These are phyloP conservation scores for Trichomonas tenax DNA, from an alignment of 208 protist species.

Conservation along the genomic window DNA sequence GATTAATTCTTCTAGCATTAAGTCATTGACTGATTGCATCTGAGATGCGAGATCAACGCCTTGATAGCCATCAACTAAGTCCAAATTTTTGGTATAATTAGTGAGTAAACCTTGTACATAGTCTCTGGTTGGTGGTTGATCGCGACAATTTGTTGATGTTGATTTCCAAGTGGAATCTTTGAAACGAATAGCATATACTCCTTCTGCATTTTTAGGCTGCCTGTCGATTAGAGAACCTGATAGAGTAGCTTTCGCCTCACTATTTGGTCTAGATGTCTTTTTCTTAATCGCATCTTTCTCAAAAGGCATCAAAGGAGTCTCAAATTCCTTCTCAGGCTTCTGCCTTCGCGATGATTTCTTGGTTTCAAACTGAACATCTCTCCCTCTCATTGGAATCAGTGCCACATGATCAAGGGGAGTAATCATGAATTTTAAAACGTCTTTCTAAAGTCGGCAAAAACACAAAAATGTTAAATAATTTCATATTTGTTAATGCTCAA, in stretches of 20 bases:
- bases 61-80: not conserved
- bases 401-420: not conserved
- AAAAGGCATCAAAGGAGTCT: not conserved
- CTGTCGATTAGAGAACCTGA: not conserved
- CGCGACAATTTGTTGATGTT: not conserved
- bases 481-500: too few relatives aligned
- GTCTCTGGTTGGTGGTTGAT: not conserved
- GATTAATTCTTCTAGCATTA: not conserved
- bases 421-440: not conserved
- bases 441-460: too few relatives aligned
- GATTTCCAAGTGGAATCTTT: constrained; percentile 6
- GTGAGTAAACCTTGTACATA: not conserved
- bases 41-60: not conserved
- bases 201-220: not conserved
- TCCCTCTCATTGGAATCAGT: not conserved
- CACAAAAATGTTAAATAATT: too few relatives aligned
- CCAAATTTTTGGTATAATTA: not conserved
- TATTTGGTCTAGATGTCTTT: not conserved
- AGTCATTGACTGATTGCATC: not conserved
- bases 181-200: not conserved
- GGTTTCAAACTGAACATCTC: not conserved
- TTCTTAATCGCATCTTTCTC: not conserved
- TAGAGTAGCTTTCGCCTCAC: not conserved
- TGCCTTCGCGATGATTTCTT: not conserved
- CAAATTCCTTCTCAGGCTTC: not conserved